Evolutionary conservation across 495 filamentous ascomycete genomes (phyloP).

Genomic region (Penicillium daleae): DNA sequence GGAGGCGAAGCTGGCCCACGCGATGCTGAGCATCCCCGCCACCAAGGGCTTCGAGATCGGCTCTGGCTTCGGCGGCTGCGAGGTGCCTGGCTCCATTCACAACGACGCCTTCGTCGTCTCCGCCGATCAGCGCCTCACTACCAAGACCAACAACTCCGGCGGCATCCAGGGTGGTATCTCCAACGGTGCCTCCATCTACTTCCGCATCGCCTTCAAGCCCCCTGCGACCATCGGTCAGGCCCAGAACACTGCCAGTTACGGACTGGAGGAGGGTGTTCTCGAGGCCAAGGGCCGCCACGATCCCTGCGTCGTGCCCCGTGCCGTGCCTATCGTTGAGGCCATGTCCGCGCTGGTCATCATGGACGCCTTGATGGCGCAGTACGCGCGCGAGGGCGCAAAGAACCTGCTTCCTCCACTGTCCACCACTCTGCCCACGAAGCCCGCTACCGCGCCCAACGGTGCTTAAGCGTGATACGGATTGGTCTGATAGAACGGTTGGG

Average conservation of each 20-base stretch:
- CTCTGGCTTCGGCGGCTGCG: slow-evolving; percentile 87
- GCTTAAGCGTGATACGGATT: slow-evolving; percentile 16
- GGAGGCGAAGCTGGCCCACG: slow-evolving; percentile 90
- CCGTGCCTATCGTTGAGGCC: slow-evolving; percentile 93
- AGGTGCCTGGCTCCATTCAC: slow-evolving; percentile 86
- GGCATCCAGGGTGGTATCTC: slow-evolving; percentile 97
- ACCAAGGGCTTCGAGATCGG: slow-evolving; percentile 98
- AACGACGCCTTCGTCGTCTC: slow-evolving; percentile 86
- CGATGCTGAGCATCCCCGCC: slow-evolving; percentile 96
- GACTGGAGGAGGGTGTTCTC: slow-evolving; percentile 71
- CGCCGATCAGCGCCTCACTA: slow-evolving; percentile 63
- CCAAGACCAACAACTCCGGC: slow-evolving; percentile 94
- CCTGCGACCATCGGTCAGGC: slow-evolving; percentile 94
- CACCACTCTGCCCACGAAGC: slow-evolving; percentile 42
- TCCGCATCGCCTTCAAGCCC: slow-evolving; percentile 94
- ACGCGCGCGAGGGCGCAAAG: slow-evolving; percentile 61
- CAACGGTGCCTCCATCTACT: slow-evolving; percentile 94
- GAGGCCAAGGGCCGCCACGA: slow-evolving; percentile 97
- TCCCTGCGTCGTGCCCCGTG: slow-evolving; percentile 91
- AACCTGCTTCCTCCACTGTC: slow-evolving; percentile 46
- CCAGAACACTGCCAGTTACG: slow-evolving; percentile 83
- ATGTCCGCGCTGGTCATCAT: slow-evolving; percentile 93
- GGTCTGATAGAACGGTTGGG: background rate
- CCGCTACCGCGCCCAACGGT: slow-evolving; percentile 30
- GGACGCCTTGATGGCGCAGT: slow-evolving; percentile 89